Evolutionary conservation across 2,329 filamentous ascomycete species (phyloP).

Genomic region (Cladosporium sp.): DNA sequence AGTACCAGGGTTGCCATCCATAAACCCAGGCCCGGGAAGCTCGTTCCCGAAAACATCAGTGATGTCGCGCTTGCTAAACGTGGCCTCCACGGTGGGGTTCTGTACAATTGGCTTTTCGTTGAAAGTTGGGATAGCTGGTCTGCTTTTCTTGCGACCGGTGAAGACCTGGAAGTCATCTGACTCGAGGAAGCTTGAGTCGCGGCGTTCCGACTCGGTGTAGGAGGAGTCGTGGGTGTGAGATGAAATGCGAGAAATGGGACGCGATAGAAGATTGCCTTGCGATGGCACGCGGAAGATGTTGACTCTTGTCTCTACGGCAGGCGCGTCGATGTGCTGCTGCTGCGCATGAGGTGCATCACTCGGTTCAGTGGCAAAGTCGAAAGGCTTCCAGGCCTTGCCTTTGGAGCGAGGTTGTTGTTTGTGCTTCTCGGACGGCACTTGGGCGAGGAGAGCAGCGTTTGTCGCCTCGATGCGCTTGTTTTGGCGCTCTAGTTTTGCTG

Average conservation of each 20-base stretch:
- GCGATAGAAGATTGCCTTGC: slow-evolving; percentile 26
- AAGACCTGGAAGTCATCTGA: slow-evolving; percentile 35
- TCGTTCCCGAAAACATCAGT: slow-evolving; percentile 43
- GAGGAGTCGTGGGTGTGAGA: slow-evolving; percentile 26
- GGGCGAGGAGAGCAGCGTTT: slow-evolving; percentile 30
- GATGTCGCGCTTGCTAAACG: slow-evolving; percentile 35
- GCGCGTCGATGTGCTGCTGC: slow-evolving; percentile 12
- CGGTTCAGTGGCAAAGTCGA: slow-evolving; percentile 26
- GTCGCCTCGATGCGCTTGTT: slow-evolving; percentile 34
- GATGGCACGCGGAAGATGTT: slow-evolving; percentile 33
- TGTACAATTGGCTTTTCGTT: slow-evolving; percentile 30
- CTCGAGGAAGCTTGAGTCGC: slow-evolving; percentile 23
- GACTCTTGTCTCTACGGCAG: slow-evolving; percentile 31
- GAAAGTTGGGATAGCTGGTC: slow-evolving; percentile 26
- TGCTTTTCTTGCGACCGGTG: slow-evolving; percentile 27
- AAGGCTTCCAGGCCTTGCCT: slow-evolving; percentile 31
- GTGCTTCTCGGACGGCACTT: slow-evolving; percentile 19
- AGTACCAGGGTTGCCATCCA: slow-evolving; percentile 35
- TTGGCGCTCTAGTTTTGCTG: slow-evolving; percentile 36
- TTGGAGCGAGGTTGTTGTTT: slow-evolving; percentile 28
- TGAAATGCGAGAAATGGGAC: slow-evolving; percentile 32
- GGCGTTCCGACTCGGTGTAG: slow-evolving; percentile 23
- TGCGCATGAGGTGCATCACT: slow-evolving; percentile 13
- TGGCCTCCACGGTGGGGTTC: slow-evolving; percentile 34
- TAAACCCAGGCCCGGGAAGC: slow-evolving; percentile 43